Evolutionary conservation across 2,329 filamentous ascomycete genomes (phyloP).

Genomic region (Fusarium neocosmosporiellum): DNA sequence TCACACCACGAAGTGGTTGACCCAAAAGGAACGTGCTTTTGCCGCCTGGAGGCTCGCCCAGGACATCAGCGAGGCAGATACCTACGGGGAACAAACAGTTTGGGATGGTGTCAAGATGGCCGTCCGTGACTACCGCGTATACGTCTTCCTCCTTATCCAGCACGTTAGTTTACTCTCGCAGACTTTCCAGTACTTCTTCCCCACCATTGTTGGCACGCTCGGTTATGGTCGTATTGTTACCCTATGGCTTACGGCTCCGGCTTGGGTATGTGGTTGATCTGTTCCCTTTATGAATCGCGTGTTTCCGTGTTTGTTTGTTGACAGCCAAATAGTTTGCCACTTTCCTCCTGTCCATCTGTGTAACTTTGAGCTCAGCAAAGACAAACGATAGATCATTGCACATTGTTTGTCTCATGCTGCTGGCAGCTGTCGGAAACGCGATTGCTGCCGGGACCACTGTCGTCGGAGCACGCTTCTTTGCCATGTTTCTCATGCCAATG

Average conservation of each 20-base stretch:
- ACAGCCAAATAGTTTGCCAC: slow-evolving; percentile 54
- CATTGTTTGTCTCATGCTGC: slow-evolving; percentile 63
- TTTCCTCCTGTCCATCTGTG: slow-evolving; percentile 63
- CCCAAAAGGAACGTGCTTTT: slow-evolving; percentile 61
- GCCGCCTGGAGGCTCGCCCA: slow-evolving; percentile 63
- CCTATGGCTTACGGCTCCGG: slow-evolving; percentile 67
- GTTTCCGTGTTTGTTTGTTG: neutral
- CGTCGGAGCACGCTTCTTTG: slow-evolving; percentile 67
- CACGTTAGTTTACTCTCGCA: slow-evolving; percentile 63
- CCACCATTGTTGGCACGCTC: slow-evolving; percentile 70
- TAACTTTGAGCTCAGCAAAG: slow-evolving; percentile 65
- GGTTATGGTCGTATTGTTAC: slow-evolving; percentile 66
- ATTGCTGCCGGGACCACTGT: slow-evolving; percentile 64
- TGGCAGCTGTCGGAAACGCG: slow-evolving; percentile 65
- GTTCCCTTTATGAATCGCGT: rapidly evolving
- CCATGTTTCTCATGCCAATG: slow-evolving; percentile 71
- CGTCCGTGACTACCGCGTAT: slow-evolving; percentile 61
- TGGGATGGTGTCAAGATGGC: slow-evolving; percentile 61
- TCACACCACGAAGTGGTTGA: slow-evolving; percentile 63
- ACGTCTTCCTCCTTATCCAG: slow-evolving; percentile 65
- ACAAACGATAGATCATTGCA: slow-evolving; percentile 67
- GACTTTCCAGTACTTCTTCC: slow-evolving; percentile 75
- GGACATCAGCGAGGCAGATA: slow-evolving; percentile 60
- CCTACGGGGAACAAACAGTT: slow-evolving; percentile 49
- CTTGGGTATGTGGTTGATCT: slow-evolving; percentile 58